Evolutionary conservation across 1,284 basidiomycete genomes (phyloP).

Genomic region (Phylloboletellus chloephorus): DNA sequence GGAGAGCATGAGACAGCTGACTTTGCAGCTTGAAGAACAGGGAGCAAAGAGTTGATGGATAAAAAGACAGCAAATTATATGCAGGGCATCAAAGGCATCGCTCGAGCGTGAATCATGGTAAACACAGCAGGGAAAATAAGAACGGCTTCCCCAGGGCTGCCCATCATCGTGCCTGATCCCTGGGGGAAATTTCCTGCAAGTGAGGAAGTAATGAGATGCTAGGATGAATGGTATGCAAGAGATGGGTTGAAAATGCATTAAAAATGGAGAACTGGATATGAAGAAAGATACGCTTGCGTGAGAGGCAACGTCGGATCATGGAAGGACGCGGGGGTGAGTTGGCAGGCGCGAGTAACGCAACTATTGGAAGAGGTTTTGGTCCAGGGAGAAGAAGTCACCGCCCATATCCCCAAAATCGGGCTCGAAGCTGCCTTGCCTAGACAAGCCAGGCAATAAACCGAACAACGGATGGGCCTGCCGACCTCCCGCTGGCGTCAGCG

Average conservation of each 20-base stretch:
- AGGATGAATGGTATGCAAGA: slow-evolving; percentile 34
- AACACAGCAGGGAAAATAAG: slow-evolving; percentile 20
- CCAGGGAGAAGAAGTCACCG: slow-evolving; percentile 42
- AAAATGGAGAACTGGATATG: slow-evolving; percentile 17
- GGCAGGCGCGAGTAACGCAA: slow-evolving; percentile 1
- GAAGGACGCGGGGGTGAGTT: slow-evolving; percentile 2
- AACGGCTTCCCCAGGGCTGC: slow-evolving; percentile 10
- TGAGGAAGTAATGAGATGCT: slow-evolving; percentile 19
- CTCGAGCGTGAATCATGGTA: slow-evolving; percentile 23
- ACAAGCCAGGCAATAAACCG: slow-evolving; percentile 26
- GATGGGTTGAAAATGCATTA: slow-evolving; percentile 27
- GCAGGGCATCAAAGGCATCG: slow-evolving; percentile 26
- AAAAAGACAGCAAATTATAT: slow-evolving; percentile 24
- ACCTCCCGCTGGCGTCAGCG: slow-evolving; percentile 19
- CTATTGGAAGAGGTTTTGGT: slow-evolving; percentile 44
- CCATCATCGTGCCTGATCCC: slow-evolving; percentile 12
- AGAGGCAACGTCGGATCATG: slow-evolving; percentile 6
- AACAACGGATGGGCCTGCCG: slow-evolving; percentile 19
- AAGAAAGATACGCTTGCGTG: slow-evolving; percentile 10
- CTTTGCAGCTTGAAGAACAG: slow-evolving; percentile 23
- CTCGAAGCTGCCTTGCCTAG: slow-evolving; percentile 10
- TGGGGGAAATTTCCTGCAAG: slow-evolving; percentile 18
- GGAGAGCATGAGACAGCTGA: slow-evolving; percentile 21
- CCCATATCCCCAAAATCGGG: slow-evolving; percentile 46
- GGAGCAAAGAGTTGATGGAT: slow-evolving; percentile 20